Percentiles rank a stretch among this genome's conserved stretches.
Evolutionary conservation across 306 rosid species (phyloP).

Genomic region (Medicago ruthenica): DNA sequence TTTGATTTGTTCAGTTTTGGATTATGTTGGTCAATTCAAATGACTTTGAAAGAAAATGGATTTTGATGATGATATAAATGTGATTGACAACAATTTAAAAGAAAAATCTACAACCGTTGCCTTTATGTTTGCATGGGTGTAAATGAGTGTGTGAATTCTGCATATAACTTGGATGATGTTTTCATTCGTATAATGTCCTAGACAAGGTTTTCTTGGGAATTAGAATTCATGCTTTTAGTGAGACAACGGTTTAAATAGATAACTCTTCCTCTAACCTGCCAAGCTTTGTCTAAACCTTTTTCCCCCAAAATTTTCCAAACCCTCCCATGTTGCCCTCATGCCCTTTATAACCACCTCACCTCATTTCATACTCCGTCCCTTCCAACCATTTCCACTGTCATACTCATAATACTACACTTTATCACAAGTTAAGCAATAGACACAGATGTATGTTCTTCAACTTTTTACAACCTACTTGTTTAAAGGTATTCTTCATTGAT

Average conservation of each 20-base stretch:
- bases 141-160: slow-evolving; percentile 34
- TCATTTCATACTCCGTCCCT: background rate
- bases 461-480: slow-evolving; percentile 24
- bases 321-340: background rate
- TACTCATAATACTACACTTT: background rate
- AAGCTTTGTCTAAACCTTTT: background rate
- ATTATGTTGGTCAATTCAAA: slow-evolving; percentile 1
- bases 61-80: slow-evolving; percentile 22
- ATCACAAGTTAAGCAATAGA: background rate
- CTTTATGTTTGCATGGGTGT: background rate
- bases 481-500: slow-evolving; percentile 37
- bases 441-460: slow-evolving; percentile 3
- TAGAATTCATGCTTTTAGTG: slow-evolving; percentile 8
- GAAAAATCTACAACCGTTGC: background rate
- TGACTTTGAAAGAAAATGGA: slow-evolving; percentile 15
- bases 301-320: background rate
- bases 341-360: background rate
- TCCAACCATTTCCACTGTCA: background rate
- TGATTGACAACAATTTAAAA: slow-evolving; percentile 18
- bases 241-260: slow-evolving; percentile 4
- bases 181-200: slow-evolving; percentile 7
- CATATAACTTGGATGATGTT: slow-evolving; percentile 18
- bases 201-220: slow-evolving; percentile 37
- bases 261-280: background rate
- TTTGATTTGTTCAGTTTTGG: slow-evolving; percentile 29